Conservation (phyloP, 495 filamentous ascomycete genomes). For the Penicillium psychrofluorescens region DNA sequence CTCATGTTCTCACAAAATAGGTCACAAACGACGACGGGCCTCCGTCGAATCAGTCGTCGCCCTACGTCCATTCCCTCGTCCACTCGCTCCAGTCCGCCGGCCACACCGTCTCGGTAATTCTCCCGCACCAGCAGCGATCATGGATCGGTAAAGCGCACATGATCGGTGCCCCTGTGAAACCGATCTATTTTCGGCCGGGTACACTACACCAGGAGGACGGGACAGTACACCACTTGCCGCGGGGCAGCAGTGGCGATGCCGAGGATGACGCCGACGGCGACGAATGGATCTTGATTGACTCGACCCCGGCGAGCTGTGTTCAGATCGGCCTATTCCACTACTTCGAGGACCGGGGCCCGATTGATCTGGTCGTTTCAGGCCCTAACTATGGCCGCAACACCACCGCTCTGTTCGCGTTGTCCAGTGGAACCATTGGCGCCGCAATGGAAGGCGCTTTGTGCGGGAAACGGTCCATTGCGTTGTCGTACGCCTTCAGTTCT, state of each 20-base stretch:
- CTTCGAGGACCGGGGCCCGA: slow-evolving; percentile 67
- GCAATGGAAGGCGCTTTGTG: slow-evolving; percentile 91
- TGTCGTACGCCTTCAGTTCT: slow-evolving; percentile 82
- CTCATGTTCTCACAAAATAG: slow-evolving; percentile 38
- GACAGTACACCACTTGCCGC: slow-evolving; percentile 50
- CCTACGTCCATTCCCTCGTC: slow-evolving; percentile 85
- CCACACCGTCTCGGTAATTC: slow-evolving; percentile 78
- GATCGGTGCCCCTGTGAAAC: slow-evolving; percentile 74
- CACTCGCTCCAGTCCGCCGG: slow-evolving; percentile 67
- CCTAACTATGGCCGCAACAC: slow-evolving; percentile 95
- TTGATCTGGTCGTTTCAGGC: slow-evolving; percentile 83
- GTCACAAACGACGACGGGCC: slow-evolving; percentile 94
- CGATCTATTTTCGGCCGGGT: slow-evolving; percentile 76
- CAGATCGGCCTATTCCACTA: slow-evolving; percentile 87
- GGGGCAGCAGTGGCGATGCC: slow-evolving; percentile 56
- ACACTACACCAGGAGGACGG: slow-evolving; percentile 60
- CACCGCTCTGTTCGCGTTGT: slow-evolving; percentile 85
- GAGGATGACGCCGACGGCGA: slow-evolving; percentile 55
- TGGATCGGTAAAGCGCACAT: slow-evolving; percentile 99
- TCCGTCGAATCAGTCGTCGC: slow-evolving; percentile 81
- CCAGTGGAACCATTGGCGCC: slow-evolving; percentile 81
- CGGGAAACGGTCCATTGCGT: slow-evolving; percentile 65
- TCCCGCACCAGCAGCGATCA: slow-evolving; percentile 85
- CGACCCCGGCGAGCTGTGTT: slow-evolving; percentile 78
- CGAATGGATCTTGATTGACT: slow-evolving; percentile 90